These are phyloP conservation scores for Epichloe baconii DNA, from an alignment of 2,329 filamentous ascomycete genomes.

Conservation along the genomic window DNA sequence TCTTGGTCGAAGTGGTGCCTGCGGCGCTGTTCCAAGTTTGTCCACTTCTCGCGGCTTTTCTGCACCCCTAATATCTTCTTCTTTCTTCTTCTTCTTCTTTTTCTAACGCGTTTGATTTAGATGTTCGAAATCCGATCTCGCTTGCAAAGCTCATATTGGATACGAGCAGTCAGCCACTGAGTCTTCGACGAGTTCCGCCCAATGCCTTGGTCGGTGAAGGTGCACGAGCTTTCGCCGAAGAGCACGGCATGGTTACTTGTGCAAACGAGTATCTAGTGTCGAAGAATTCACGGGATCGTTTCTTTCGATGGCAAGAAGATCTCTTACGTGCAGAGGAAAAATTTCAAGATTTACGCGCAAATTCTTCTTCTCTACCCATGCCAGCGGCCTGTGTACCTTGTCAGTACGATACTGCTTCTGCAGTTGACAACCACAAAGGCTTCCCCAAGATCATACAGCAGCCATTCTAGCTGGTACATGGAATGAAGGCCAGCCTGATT, in stretches of 20 bases:
- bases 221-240: constrained; percentile 72
- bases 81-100: too few relatives aligned
- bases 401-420: constrained; percentile 20
- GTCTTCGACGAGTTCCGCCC: constrained; percentile 77
- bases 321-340: constrained; percentile 47
- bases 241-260: constrained; percentile 62
- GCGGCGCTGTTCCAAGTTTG: constrained; percentile 80
- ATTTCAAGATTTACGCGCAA: constrained; percentile 15
- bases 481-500: constrained; percentile 52
- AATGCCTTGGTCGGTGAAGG: constrained; percentile 82
- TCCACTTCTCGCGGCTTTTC: constrained; percentile 9
- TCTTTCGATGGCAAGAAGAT: constrained; percentile 64
- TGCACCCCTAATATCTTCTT: too few relatives aligned
- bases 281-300: constrained; percentile 64
- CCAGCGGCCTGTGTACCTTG: constrained; percentile 14
- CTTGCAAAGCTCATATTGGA: constrained; percentile 76
- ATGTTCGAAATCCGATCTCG: constrained; percentile 84
- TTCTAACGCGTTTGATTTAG: constrained; percentile 28
- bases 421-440: constrained; percentile 13
- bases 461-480: constrained; percentile 44
- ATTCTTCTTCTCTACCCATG: constrained; percentile 6
- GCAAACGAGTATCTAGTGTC: constrained; percentile 70
- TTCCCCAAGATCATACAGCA: constrained; percentile 34
- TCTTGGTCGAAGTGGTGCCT: constrained; percentile 79
- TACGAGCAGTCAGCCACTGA: constrained; percentile 60